phyloP scores from a whole-genome alignment of 2,329 filamentous ascomycete species.

The Sarocladiaceae sp. region DNA sequence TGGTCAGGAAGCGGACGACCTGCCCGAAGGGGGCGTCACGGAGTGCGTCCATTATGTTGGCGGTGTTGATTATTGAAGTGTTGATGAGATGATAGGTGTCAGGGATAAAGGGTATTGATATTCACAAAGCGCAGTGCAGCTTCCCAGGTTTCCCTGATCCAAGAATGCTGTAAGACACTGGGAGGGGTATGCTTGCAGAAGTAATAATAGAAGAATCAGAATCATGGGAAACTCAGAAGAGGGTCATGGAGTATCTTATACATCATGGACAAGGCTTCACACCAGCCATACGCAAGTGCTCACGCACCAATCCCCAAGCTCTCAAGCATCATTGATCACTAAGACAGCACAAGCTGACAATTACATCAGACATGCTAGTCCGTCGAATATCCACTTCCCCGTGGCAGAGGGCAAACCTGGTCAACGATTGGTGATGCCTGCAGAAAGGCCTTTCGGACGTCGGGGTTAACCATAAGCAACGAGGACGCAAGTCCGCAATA shows the following conservation, averaged over 20 bases:
- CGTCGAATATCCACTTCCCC: too few relatives aligned
- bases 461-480: constrained; percentile 1
- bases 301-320: background rate
- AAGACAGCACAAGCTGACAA: constrained; percentile 1
- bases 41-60: constrained; percentile 30
- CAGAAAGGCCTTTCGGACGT: background rate
- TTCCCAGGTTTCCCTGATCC: too few relatives aligned
- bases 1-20: constrained; percentile 49
- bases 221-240: background rate
- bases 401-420: too few relatives aligned
- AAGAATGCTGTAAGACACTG: too few relatives aligned
- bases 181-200: background rate
- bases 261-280: background rate
- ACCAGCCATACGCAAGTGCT: background rate
- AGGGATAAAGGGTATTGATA: background rate
- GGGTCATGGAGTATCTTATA: background rate
- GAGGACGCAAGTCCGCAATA: too few relatives aligned
- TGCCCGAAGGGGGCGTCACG: constrained; percentile 57
- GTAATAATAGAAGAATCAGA: background rate
- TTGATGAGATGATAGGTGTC: background rate
- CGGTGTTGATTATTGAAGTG: background rate
- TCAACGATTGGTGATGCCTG: too few relatives aligned
- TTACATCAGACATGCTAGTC: constrained; percentile 3
- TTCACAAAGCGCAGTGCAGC: too few relatives aligned
- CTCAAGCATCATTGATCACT: constrained; percentile 5